phyloP scores from a whole-genome alignment of 2,329 filamentous ascomycete genomes.

The Cercospora sp. region DNA sequence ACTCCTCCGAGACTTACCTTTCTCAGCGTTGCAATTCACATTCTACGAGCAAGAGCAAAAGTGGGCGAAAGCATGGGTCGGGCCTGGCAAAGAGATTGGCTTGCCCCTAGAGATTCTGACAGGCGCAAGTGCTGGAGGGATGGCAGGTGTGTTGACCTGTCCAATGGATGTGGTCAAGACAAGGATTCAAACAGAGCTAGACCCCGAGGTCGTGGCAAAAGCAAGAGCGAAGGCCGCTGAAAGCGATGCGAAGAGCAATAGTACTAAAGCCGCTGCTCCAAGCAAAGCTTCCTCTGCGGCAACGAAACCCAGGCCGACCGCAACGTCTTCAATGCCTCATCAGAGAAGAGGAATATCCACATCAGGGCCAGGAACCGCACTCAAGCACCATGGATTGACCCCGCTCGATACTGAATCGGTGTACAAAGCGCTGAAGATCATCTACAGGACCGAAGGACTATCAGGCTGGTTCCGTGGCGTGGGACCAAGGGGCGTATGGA shows the following conservation, averaged over 20 bases:
- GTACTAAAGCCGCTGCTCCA: conserved; percentile 12
- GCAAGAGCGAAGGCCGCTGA: conserved; percentile 27
- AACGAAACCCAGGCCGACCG: conserved; percentile 21
- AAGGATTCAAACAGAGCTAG: conserved; percentile 87
- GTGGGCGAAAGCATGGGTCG: conserved; percentile 75
- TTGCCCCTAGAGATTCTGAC: conserved; percentile 82
- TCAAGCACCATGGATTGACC: conserved; percentile 73
- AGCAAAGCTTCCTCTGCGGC: conserved; percentile 13
- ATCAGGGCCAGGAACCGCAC: conserved; percentile 81
- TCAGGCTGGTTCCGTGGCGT: conserved; percentile 93
- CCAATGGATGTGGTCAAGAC: conserved; percentile 98
- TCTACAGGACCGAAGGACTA: conserved; percentile 87
- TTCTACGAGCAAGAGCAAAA: conserved; percentile 95
- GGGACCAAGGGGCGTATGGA: conserved; percentile 91
- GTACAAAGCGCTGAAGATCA: conserved; percentile 76
- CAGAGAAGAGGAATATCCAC: conserved; percentile 68
- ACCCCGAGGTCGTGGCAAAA: conserved; percentile 48
- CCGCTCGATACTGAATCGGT: conserved; percentile 88
- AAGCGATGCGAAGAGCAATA: background rate
- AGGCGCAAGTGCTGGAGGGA: conserved; percentile 82
- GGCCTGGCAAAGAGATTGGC: conserved; percentile 75
- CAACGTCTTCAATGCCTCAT: conserved; percentile 7
- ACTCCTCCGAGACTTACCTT: conserved; percentile 88
- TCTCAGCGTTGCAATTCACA: conserved; percentile 94
- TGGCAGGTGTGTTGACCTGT: conserved; percentile 92